A percentile compares a stretch with the other conserved stretches of the same genome.
Conservation (phyloP, 768 basidiomycete species). For the Amanita inopinata region DNA sequence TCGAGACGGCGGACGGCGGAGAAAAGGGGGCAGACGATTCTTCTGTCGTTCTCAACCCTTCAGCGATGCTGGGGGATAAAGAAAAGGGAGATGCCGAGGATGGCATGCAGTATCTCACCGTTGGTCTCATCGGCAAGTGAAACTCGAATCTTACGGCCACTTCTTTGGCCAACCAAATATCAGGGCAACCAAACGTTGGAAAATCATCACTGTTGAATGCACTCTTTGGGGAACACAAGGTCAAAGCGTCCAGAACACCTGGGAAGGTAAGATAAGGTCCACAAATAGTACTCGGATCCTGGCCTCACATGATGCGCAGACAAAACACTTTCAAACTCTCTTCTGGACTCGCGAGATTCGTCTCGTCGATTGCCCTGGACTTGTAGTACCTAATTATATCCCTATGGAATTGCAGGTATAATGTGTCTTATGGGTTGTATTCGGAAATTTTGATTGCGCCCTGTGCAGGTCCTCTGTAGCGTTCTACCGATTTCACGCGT, state of each 20-base stretch:
- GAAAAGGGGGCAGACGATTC: slow-evolving; percentile 30
- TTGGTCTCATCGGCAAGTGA: slow-evolving; percentile 66
- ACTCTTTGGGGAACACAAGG: slow-evolving; percentile 69
- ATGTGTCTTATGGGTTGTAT: not conserved
- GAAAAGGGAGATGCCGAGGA: slow-evolving; percentile 17
- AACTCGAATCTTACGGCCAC: not conserved
- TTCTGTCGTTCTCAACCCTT: slow-evolving; percentile 7
- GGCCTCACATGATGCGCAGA: slow-evolving; percentile 34
- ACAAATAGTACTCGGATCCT: not conserved
- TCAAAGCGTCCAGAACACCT: slow-evolving; percentile 77
- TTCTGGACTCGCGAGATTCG: slow-evolving; percentile 83
- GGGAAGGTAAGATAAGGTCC: slow-evolving; percentile 71
- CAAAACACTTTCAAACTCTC: slow-evolving; percentile 92
- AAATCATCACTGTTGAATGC: slow-evolving; percentile 92
- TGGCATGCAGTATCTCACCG: slow-evolving; percentile 57
- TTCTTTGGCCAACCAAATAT: not conserved
- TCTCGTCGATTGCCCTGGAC: slow-evolving; percentile 90
- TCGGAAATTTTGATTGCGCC: slow-evolving; percentile 8
- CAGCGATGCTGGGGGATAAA: slow-evolving; percentile 15
- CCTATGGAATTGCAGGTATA: slow-evolving; percentile 77
- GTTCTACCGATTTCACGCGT: slow-evolving; percentile 76
- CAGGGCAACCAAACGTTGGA: slow-evolving; percentile 93
- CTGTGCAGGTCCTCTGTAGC: slow-evolving; percentile 52
- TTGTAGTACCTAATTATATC: slow-evolving; percentile 80
- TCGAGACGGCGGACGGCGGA: slow-evolving; percentile 32